Conservation (phyloP, 2,329 filamentous ascomycete species). For the Neopestalotiopsis sp. region DNA sequence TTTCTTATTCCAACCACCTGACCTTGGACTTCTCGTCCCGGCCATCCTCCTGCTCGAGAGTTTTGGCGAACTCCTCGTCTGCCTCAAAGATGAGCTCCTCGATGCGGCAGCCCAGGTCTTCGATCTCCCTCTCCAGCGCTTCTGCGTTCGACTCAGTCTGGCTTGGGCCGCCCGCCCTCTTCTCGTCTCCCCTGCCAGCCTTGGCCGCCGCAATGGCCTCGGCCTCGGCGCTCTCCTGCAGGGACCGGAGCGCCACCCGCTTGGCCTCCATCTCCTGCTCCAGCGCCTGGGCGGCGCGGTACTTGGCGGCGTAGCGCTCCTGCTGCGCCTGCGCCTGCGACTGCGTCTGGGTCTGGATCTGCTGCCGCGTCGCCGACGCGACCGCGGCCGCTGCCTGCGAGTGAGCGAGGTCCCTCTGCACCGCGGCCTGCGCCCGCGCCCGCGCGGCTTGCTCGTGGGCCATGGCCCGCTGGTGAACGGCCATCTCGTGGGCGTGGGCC, state of each 20-base stretch:
- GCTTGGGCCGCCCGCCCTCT: neutral
- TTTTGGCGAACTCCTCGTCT: conserved; percentile 53
- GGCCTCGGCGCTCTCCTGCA: conserved; percentile 20
- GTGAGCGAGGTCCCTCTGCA: neutral
- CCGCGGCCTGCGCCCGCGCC: neutral
- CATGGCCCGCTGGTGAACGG: neutral
- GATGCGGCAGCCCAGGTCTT: conserved; percentile 23
- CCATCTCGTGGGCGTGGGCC: conserved; percentile 3
- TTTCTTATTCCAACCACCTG: conserved; percentile 7
- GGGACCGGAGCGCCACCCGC: neutral
- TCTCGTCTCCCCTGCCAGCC: conserved; percentile 18
- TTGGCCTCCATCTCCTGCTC: conserved; percentile 43
- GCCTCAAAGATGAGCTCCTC: conserved; percentile 46
- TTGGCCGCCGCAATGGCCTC: conserved; percentile 22
- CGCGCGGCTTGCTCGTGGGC: neutral
- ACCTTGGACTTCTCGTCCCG: neutral
- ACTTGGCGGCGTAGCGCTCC: conserved; percentile 35
- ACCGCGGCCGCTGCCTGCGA: neutral
- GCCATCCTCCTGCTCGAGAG: conserved; percentile 39
- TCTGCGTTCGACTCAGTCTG: conserved; percentile 23
- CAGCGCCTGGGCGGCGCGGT: conserved; percentile 40
- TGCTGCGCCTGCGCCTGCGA: neutral
- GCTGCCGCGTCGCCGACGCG: no score
- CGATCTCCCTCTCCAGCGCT: conserved; percentile 41
- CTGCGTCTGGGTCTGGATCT: neutral